Evolutionary conservation across 1,139 yeast species (phyloP), one percentile per base, ranked within the genome.

Genomic region (Tardiomyces blankii): DNA sequence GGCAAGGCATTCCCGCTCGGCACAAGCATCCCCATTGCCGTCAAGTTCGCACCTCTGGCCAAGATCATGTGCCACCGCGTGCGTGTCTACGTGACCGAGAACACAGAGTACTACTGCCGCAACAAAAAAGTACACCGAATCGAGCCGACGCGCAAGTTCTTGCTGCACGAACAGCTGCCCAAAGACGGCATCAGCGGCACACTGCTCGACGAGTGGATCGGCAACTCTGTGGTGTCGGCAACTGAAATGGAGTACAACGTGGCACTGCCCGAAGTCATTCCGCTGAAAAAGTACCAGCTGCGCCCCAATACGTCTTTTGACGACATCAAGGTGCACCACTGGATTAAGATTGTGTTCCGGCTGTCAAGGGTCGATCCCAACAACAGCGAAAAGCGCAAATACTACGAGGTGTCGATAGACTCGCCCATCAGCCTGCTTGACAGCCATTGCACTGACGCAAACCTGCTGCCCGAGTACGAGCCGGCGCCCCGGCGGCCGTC

Each of bases 361-460:
- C 70, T 91, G 27, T 84, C 95, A 13, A 77, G 75, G 53, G 61
- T 70, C 11, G 79, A 81, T 46, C 69, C 70, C 43, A 77, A 72
- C 18, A 74, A 75, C 45, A 70, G 75, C 69, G 42, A 82, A 75
- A 65, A 67, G 48, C 65, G 93, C 38, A 89, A 88, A 61, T 96
- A 87, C 61, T 91, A 83, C 59, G 97, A 91, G 65, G 82, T 91
- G 42, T 80, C 86, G 51, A 86, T 89, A 51, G 97, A 91, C 62
- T 83, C 95, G 9, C 96, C 96, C 7, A 78, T 88, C 51, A 94
- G 85, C 56, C 69, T 87, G 5, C 68, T 86, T 44, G 79, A 84
- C 25, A 63, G 68, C 8, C 62, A 68, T 33, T 67, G 72, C 45
- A 58, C 63, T 13, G 53, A 50, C 13, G 59, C 67, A 2, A 67